Conservation (phyloP, 495 filamentous ascomycete species). For the Penicillium goetzii region DNA sequence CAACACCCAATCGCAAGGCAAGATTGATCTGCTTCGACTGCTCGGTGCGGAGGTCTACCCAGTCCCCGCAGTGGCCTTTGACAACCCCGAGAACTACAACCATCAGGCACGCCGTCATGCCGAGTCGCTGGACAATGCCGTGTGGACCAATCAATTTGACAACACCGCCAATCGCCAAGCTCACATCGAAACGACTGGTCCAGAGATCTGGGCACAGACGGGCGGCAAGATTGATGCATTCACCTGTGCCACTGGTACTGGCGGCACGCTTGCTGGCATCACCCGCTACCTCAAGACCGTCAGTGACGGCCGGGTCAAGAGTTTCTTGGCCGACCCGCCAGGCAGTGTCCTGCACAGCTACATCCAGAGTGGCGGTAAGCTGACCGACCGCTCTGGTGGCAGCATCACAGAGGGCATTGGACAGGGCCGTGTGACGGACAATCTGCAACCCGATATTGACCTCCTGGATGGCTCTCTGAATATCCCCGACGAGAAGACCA, state of each 20-base stretch:
- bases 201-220: slow-evolving; percentile 97
- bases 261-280: slow-evolving; percentile 85
- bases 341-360: slow-evolving; percentile 92
- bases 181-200: slow-evolving; percentile 95
- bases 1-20: slow-evolving; percentile 96
- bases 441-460: slow-evolving; percentile 81
- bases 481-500: slow-evolving; percentile 89
- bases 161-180: slow-evolving; percentile 92
- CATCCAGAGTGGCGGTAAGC: slow-evolving; percentile 80
- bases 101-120: slow-evolving; percentile 91
- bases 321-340: slow-evolving; percentile 90
- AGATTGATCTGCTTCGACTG: slow-evolving; percentile 89
- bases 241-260: slow-evolving; percentile 93
- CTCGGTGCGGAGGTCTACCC: slow-evolving; percentile 97
- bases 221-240: slow-evolving; percentile 87
- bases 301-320: slow-evolving; percentile 80
- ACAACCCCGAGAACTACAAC: slow-evolving; percentile 96
- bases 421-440: slow-evolving; percentile 95
- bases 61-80: slow-evolving; percentile 96
- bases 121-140: slow-evolving; percentile 81
- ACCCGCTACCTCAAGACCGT: slow-evolving; percentile 88
- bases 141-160: slow-evolving; percentile 99
- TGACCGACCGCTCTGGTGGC: slow-evolving; percentile 78
- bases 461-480: slow-evolving; percentile 84
- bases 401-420: slow-evolving; percentile 98